A percentile compares a stretch with the other conserved stretches of the same genome.
These are phyloP conservation scores for Rosa multiflora DNA, from an alignment of 306 rosid species.

Conservation along the genomic window DNA sequence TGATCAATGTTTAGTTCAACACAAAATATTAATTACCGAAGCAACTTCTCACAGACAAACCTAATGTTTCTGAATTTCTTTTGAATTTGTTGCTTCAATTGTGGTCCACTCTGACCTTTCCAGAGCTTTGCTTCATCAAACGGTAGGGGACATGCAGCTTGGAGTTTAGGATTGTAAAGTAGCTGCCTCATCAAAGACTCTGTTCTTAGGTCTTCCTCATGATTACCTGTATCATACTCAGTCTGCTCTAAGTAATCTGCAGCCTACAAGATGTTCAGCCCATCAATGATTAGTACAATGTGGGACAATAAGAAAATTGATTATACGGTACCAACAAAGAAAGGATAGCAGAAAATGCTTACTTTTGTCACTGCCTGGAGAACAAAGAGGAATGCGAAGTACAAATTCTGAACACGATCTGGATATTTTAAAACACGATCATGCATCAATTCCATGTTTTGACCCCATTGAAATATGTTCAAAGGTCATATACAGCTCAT, in stretches of 20 bases:
- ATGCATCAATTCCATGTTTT: slow-evolving; percentile 53
- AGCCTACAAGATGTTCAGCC: slow-evolving; percentile 33
- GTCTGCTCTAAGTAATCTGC: slow-evolving; percentile 66
- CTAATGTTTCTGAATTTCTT: slow-evolving; percentile 66
- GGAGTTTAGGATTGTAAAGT: slow-evolving; percentile 52
- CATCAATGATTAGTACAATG: background rate
- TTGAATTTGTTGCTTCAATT: slow-evolving; percentile 55
- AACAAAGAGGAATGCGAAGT: slow-evolving; percentile 59
- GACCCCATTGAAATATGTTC: slow-evolving; percentile 51
- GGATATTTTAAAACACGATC: slow-evolving; percentile 61
- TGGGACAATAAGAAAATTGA: background rate
- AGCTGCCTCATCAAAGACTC: slow-evolving; percentile 48
- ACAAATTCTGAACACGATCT: slow-evolving; percentile 58
- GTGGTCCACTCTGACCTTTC: slow-evolving; percentile 69
- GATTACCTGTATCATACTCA: slow-evolving; percentile 56
- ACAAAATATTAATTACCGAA: background rate
- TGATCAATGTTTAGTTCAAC: background rate
- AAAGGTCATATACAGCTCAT: background rate
- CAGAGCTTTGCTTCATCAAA: slow-evolving; percentile 70
- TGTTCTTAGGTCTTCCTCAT: slow-evolving; percentile 32
- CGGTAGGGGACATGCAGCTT: slow-evolving; percentile 67
- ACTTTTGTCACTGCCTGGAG: slow-evolving; percentile 68
- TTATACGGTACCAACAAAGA: background rate
- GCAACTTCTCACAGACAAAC: slow-evolving; percentile 24
- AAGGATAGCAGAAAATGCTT: slow-evolving; percentile 13